A percentile compares a stretch with the other conserved stretches of the same genome.
phyloP scores from a whole-genome alignment of 2,329 filamentous ascomycete genomes.

The Cadophora malorum region DNA sequence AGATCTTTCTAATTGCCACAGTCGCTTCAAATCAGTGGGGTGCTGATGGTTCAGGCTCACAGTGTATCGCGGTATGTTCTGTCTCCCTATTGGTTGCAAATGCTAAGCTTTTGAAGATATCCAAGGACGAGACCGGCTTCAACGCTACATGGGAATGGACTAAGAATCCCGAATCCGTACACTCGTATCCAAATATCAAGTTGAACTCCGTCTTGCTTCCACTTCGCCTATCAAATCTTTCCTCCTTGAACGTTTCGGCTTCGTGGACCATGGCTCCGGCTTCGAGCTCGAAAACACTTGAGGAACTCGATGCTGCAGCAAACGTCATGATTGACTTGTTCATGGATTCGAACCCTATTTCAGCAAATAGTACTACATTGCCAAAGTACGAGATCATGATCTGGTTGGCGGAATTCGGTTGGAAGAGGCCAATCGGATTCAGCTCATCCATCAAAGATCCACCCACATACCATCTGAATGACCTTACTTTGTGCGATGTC shows the following conservation, averaged over 20 bases:
- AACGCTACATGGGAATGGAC: constrained; percentile 28
- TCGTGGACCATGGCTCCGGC: constrained; percentile 45
- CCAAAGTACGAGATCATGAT: constrained; percentile 62
- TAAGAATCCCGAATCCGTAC: constrained; percentile 23
- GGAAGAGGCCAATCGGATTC: constrained; percentile 54
- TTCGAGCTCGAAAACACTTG: not conserved
- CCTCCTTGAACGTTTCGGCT: constrained; percentile 15
- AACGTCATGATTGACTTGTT: constrained; percentile 68
- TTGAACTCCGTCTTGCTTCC: constrained; percentile 19
- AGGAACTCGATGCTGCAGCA: constrained; percentile 45
- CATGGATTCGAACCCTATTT: constrained; percentile 53
- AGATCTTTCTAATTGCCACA: not conserved
- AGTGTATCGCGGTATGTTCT: constrained; percentile 22
- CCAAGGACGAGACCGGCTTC: constrained; percentile 19
- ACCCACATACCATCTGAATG: constrained; percentile 20
- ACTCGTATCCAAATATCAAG: constrained; percentile 30
- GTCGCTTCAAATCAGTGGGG: constrained; percentile 27
- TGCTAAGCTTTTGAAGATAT: constrained; percentile 11
- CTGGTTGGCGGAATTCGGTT: constrained; percentile 58
- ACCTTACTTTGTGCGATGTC: constrained; percentile 23
- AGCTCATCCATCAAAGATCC: constrained; percentile 15
- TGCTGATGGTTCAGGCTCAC: constrained; percentile 24
- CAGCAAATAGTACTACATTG: constrained; percentile 48
- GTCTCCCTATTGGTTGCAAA: not conserved
- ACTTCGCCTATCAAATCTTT: constrained; percentile 17